These are phyloP conservation scores for Parasitella parasitica DNA, from an alignment of 371 early-diverging fungal species.

Conservation along the genomic window DNA sequence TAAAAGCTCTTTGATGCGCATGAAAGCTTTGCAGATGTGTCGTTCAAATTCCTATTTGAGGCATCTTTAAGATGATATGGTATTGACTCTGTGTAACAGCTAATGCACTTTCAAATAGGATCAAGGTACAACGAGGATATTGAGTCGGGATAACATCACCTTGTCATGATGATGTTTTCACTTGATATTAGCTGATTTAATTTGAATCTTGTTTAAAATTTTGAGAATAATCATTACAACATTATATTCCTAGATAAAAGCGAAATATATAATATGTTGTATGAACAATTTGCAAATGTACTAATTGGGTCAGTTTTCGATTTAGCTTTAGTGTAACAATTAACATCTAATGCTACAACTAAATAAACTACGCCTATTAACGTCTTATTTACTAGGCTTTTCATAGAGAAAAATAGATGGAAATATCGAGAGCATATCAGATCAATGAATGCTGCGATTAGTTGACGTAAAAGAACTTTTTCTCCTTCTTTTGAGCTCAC, in stretches of 20 bases:
- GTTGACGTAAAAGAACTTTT: no score
- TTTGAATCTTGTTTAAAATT: background rate
- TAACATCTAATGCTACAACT: background rate
- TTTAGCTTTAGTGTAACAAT: background rate
- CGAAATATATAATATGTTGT: no score
- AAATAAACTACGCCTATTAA: background rate
- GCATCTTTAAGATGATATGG: background rate
- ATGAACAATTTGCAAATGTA: background rate
- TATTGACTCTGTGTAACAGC: background rate
- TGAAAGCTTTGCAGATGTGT: background rate
- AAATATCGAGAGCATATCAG: no score
- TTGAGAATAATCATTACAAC: no score
- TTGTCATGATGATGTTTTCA: background rate
- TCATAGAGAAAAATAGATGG: no score
- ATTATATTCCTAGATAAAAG: no score
- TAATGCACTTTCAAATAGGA: background rate
- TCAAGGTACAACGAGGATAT: background rate
- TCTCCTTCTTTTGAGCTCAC: no score
- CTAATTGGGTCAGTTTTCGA: background rate
- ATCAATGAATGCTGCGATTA: no score
- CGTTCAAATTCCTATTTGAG: background rate
- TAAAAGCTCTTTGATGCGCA: background rate
- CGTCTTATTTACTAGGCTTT: no score
- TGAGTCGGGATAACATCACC: background rate
- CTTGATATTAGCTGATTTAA: background rate